A percentile compares a stretch with the other conserved stretches of the same genome.
Conservation (phyloP, 345 rosid species). For the Heritiera littoralis region DNA sequence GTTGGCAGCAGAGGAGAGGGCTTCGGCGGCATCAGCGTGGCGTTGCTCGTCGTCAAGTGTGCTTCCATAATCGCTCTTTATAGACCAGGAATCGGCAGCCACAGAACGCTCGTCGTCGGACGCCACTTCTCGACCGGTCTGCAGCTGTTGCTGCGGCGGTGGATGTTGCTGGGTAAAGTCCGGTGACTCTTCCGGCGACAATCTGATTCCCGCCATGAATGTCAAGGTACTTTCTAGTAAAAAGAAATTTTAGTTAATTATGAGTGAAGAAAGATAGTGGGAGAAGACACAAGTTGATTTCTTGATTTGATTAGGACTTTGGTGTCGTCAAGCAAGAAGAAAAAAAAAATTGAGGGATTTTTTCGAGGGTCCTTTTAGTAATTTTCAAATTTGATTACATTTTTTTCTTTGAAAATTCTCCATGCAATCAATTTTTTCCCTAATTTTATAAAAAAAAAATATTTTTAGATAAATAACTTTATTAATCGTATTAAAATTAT, state of each 20-base stretch:
- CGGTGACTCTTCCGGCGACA: slow-evolving; percentile 59
- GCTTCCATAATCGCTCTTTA: slow-evolving; percentile 96
- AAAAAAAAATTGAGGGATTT: not conserved
- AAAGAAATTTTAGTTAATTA: not conserved
- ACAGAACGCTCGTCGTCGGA: slow-evolving; percentile 96
- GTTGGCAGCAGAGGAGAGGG: slow-evolving; percentile 68
- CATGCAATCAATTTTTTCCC: no score
- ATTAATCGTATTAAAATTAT: no score
- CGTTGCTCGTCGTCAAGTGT: slow-evolving; percentile 98
- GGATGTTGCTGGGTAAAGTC: slow-evolving; percentile 46
- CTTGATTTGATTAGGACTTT: not conserved
- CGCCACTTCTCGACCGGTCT: slow-evolving; percentile 53
- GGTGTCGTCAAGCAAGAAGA: not conserved
- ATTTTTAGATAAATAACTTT: no score
- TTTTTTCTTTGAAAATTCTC: no score
- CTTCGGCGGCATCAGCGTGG: slow-evolving; percentile 92
- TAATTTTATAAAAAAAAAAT: no score
- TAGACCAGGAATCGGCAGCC: slow-evolving; percentile 98
- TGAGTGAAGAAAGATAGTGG: not conserved
- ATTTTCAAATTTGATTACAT: no score
- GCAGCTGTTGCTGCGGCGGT: slow-evolving; percentile 29
- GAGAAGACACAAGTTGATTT: not conserved
- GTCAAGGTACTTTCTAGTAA: not conserved
- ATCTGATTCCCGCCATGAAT: slow-evolving; percentile 61
- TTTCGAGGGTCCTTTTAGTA: not conserved